phyloP scores from a whole-genome alignment of 73 alveolate genomes.

The Paramecium octaurelia region DNA sequence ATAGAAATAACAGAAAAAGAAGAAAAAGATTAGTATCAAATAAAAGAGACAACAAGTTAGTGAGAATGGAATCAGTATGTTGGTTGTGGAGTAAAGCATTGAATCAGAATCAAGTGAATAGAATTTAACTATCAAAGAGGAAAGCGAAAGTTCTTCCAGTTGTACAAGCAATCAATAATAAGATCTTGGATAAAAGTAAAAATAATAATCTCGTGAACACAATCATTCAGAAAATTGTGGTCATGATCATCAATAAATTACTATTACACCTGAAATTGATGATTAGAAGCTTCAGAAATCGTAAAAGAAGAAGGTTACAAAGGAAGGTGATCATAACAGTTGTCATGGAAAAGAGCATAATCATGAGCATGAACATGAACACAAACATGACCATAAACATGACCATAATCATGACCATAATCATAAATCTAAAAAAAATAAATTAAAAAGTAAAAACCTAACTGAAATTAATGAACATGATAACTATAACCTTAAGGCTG shows the following conservation, averaged over 20 bases:
- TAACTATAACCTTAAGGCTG: conserved; percentile 88
- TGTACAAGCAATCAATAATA: neutral
- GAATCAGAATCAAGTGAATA: neutral
- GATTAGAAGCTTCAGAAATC: neutral
- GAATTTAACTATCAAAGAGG: neutral
- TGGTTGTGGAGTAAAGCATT: neutral
- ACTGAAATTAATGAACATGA: conserved; percentile 48
- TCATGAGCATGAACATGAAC: conserved; percentile 42
- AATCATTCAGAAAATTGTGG: conserved; percentile 37
- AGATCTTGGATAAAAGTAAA: neutral
- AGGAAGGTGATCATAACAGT: neutral
- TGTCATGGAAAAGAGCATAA: neutral
- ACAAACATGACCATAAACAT: neutral
- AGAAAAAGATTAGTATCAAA: neutral
- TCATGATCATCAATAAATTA: neutral
- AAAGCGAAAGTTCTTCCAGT: neutral
- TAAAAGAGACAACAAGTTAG: neutral
- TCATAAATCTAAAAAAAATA: neutral
- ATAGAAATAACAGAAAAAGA: neutral
- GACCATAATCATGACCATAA: conserved; percentile 43
- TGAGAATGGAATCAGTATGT: neutral
- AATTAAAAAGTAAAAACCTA: neutral
- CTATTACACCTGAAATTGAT: neutral
- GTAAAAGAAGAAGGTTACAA: neutral
- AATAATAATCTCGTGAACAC: neutral